phyloP scores from a whole-genome alignment of 805 yeast genomes.

The Ogataea paradorogensis region DNA sequence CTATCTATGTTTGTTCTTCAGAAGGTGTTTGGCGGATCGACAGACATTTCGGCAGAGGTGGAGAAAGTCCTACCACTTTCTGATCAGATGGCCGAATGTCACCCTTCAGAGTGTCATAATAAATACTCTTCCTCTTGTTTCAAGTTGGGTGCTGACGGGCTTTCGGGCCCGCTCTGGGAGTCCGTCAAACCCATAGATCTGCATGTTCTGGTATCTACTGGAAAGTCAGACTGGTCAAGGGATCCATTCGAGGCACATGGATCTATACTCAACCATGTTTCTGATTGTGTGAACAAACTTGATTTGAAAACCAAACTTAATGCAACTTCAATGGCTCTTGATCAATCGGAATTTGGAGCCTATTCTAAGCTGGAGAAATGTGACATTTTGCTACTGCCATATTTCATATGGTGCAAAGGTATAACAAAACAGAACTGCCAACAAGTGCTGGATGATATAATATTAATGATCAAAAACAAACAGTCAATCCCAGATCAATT shows the following conservation, averaged over 20 bases:
- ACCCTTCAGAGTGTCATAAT: slow-evolving; percentile 42
- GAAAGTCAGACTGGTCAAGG: slow-evolving; percentile 79
- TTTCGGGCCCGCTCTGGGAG: slow-evolving; percentile 53
- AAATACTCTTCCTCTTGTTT: slow-evolving; percentile 25
- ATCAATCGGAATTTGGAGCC: slow-evolving; percentile 37
- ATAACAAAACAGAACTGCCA: slow-evolving; percentile 43
- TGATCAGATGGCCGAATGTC: slow-evolving; percentile 53
- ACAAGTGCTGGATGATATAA: slow-evolving; percentile 41
- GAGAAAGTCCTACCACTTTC: slow-evolving; percentile 42
- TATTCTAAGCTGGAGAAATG: slow-evolving; percentile 45
- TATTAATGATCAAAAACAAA: slow-evolving; percentile 37
- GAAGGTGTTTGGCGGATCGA: slow-evolving; percentile 7
- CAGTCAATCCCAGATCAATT: slow-evolving; percentile 17
- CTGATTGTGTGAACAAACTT: slow-evolving; percentile 18
- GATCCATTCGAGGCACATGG: slow-evolving; percentile 53
- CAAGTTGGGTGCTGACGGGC: slow-evolving; percentile 36
- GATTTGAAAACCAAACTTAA: slow-evolving; percentile 18
- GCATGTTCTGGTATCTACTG: slow-evolving; percentile 81
- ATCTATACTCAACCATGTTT: slow-evolving; percentile 26
- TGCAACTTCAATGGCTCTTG: slow-evolving; percentile 23
- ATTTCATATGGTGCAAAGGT: slow-evolving; percentile 64
- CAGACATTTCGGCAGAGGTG: slow-evolving; percentile 30
- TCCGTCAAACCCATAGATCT: slow-evolving; percentile 66
- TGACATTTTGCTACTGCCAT: slow-evolving; percentile 68
- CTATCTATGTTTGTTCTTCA: slow-evolving; percentile 23